phyloP scores from a whole-genome alignment of 768 basidiomycete genomes.

The Infundibulicybe gibba region DNA sequence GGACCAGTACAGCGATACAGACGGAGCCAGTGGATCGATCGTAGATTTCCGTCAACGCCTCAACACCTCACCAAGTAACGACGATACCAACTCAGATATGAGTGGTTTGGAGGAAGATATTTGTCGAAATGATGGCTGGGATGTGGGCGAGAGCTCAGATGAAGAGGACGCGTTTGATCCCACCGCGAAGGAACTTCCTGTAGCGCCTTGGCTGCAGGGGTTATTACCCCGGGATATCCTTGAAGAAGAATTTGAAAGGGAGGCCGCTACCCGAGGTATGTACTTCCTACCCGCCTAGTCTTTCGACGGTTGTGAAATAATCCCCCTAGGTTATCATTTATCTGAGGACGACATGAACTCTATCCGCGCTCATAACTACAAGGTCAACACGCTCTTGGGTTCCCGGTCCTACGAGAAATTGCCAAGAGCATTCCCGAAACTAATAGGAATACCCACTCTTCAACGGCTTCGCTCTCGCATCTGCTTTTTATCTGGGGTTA shows the following conservation, averaged over 20 bases:
- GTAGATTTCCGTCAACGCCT: no score
- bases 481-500: constrained; percentile 18
- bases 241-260: not conserved
- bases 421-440: not conserved
- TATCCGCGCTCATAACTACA: not conserved
- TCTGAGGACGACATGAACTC: not conserved
- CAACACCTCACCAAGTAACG: no score
- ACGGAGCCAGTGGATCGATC: no score
- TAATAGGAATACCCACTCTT: not conserved
- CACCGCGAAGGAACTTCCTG: no score
- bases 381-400: not conserved
- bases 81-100: no score
- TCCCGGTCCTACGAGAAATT: not conserved
- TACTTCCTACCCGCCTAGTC: not conserved
- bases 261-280: not conserved
- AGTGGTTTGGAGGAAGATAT: no score
- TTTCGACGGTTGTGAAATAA: not conserved
- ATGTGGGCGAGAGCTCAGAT: no score
- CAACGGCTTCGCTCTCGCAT: constrained; percentile 5
- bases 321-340: not conserved
- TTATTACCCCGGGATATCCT: not conserved
- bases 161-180: no score
- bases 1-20: no score
- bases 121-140: no score
- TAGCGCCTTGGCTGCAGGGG: not conserved